A percentile compares a stretch with the other conserved stretches of the same genome.
Evolutionary conservation across 441 rosid species (phyloP).

Genomic region (Mallotus repandus): DNA sequence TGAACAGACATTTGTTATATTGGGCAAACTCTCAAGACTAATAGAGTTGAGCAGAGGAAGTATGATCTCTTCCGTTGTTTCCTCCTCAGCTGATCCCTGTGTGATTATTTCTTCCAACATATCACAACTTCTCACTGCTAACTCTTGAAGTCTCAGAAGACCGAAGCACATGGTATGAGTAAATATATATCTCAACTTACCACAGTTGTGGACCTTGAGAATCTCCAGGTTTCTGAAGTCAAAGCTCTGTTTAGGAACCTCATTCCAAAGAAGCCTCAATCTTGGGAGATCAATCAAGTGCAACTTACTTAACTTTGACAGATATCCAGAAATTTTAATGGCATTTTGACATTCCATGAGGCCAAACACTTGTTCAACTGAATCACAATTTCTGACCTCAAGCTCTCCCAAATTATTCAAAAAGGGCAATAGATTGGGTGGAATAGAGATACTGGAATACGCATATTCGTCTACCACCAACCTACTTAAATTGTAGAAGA

Average conservation of each 20-base stretch:
- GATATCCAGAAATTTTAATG: no score
- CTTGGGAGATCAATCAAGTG: slow-evolving; percentile 17
- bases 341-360: no score
- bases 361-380: no score
- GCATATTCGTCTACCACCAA: slow-evolving; percentile 12
- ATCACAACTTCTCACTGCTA: slow-evolving; percentile 24
- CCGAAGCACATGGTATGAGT: slow-evolving; percentile 13
- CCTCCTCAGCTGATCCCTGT: neutral
- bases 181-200: slow-evolving; percentile 26
- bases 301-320: slow-evolving; percentile 12
- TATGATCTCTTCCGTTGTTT: neutral
- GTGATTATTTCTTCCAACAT: slow-evolving; percentile 18
- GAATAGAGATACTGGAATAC: neutral
- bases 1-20: slow-evolving; percentile 11
- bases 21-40: slow-evolving; percentile 2
- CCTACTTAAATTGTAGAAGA: neutral
- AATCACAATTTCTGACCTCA: slow-evolving; percentile 8
- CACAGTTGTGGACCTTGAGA: slow-evolving; percentile 17
- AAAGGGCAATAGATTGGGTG: neutral
- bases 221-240: slow-evolving; percentile 8
- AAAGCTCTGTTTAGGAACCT: neutral
- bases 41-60: neutral
- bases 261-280: slow-evolving; percentile 5
- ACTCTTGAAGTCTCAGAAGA: slow-evolving; percentile 5
- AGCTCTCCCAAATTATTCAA: slow-evolving; percentile 12